Conservation (phyloP, 2,329 filamentous ascomycete genomes). For the Penicillium polonicum region DNA sequence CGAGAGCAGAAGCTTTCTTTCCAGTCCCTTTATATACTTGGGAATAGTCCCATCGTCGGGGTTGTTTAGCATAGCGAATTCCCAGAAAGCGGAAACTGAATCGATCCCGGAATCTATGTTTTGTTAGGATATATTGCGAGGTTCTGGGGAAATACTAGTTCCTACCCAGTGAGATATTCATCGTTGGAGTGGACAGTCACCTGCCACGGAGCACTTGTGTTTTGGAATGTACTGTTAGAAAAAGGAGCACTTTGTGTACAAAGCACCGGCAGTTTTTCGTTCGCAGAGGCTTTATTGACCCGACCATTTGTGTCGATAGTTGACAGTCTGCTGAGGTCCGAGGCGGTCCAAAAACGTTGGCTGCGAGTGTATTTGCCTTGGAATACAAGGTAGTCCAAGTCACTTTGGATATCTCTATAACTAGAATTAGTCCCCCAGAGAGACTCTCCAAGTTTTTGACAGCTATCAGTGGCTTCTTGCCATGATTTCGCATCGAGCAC, state of each 20-base stretch:
- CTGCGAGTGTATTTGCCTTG: conserved; percentile 5
- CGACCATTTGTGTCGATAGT: conserved; percentile 14
- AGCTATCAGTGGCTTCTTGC: conserved; percentile 15
- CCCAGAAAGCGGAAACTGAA: conserved; percentile 53
- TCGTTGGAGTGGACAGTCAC: conserved; percentile 18
- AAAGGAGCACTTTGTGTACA: conserved; percentile 22
- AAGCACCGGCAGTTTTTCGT: conserved; percentile 14
- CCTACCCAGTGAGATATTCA: conserved; percentile 21
- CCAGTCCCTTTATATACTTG: conserved; percentile 47
- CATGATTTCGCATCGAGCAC: conserved; percentile 18
- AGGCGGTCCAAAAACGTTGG: conserved; percentile 18
- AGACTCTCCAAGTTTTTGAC: conserved; percentile 16
- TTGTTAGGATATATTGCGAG: background rate
- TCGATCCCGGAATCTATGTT: conserved; percentile 50
- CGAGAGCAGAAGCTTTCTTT: conserved; percentile 47
- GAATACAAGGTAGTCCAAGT: conserved; percentile 17
- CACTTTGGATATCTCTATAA: conserved; percentile 2
- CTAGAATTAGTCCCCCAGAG: conserved; percentile 12
- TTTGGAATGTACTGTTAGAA: conserved; percentile 11
- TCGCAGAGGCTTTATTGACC: conserved; percentile 8
- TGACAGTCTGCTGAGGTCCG: conserved; percentile 3
- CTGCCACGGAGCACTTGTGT: conserved; percentile 18
- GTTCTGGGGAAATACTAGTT: background rate
- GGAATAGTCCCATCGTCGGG: conserved; percentile 49
- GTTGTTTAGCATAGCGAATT: conserved; percentile 46